These are phyloP conservation scores for Verticillium dahliae DNA, from an alignment of 2,329 filamentous ascomycete genomes.

Conservation along the genomic window DNA sequence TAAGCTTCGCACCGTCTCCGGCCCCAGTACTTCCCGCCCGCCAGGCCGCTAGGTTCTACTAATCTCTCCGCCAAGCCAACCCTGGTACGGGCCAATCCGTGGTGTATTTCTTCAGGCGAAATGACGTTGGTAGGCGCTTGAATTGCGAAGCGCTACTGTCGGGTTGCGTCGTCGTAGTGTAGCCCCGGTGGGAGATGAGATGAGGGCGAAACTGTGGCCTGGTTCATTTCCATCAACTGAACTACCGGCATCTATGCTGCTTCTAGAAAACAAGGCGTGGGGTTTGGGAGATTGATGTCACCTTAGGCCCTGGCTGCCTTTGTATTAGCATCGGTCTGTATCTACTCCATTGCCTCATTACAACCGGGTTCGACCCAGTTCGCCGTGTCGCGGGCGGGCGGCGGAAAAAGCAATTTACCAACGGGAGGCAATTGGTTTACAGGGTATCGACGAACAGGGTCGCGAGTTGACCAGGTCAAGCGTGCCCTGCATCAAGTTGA, in stretches of 20 bases:
- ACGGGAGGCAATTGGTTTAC: background rate
- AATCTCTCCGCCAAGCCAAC: conserved; percentile 6
- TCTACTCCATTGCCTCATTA: background rate
- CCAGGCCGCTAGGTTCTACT: background rate
- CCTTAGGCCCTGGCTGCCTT: background rate
- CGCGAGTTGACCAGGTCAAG: background rate
- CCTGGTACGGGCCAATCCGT: conserved; percentile 5
- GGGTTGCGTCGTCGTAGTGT: conserved; percentile 1
- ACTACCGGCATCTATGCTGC: conserved; percentile 10
- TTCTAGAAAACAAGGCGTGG: conserved; percentile 13
- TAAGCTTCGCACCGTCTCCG: background rate
- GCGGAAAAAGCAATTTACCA: background rate
- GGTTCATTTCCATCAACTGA: conserved; percentile 10
- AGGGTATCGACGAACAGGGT: background rate
- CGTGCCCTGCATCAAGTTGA: background rate
- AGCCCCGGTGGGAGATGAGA: conserved; percentile 7
- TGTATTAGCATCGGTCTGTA: background rate
- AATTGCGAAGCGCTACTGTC: conserved; percentile 1
- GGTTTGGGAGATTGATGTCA: conserved; percentile 8
- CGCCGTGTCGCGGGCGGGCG: background rate
- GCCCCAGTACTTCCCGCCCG: conserved; percentile 4
- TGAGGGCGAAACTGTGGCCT: background rate
- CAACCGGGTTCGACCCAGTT: background rate
- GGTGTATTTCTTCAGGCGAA: conserved; percentile 1
- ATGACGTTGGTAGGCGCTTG: background rate